Base-by-base conservation (phyloP, 176 grass and related monocot species). In the Saccharum officinarum region DNA sequence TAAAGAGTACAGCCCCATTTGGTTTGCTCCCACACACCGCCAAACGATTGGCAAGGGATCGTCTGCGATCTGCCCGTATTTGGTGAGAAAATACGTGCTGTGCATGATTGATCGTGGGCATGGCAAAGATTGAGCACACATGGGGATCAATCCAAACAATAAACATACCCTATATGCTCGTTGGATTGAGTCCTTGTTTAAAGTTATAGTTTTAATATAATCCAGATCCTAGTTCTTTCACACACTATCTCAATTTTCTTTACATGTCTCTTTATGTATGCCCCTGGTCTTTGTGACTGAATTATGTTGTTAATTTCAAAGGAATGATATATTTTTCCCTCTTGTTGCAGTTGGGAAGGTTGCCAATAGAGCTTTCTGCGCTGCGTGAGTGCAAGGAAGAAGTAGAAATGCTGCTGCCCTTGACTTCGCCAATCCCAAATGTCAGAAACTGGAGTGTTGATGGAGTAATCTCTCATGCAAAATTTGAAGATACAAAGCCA, bases 401-500 rank as follows among this genome's bases (percentile, higher is more conserved):
- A 69, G 78, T 90, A 52, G 88, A 90, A 77, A 86, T 90, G 82
- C 23, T 90, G 54, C 68, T 90, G 15, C 88, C 82, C 55, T 38
- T 82, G 30, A 90, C 88, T 75, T 82, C 71, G 2, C 78, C 70
- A 33, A 86, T 90, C 76, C 83, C 78, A 76, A 18, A 38, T 77
- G 52, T 81, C 31, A 16, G 3, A 81, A 55, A 77, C 65, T 90
- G 83, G 83, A 90, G 77, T 71, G 26, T 90, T 30, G 83, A 90
- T 33, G 88, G 83, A 52, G 66, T 90, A 71, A 90, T 90, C 65
- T 69, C 83, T 70, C 39, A 82, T 90, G 78, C 54, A 13, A 88
- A 86, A 63, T 40, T 8, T 40, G 25, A 88, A 73, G 4, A 42
- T 26, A 22, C 3, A 79, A 73, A 84, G 76, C 81, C 87, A 84